Evolutionary conservation across 495 filamentous ascomycete genomes (phyloP), one percentile per base, ranked within the genome.

Genomic region (Aspergillus bertholletiae): DNA sequence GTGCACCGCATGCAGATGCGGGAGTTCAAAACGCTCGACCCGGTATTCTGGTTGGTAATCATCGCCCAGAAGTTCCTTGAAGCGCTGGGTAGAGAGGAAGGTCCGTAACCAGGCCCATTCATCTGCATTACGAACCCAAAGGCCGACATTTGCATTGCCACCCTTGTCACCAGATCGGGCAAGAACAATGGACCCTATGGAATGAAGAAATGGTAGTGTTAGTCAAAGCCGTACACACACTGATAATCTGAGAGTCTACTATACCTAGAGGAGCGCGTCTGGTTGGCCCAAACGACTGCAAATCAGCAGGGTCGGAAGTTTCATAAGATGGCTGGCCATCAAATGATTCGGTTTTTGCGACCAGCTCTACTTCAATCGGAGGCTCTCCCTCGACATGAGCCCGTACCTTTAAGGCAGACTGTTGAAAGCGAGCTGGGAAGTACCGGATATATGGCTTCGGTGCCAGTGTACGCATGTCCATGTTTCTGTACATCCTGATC

Each of bases 81-180:
- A 17, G 37, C 46, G 46, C 2, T 47, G 24, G 5, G 51, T 27
- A 0, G 66, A 62, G 40, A 71, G 12, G 28, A 65, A 66, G 7
- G 57, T 52, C 17, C 54, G 64, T 15, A 71, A 57, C 68, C 68
- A 71, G 2, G 53, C 46, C 56, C 62, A 71, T 24, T 62, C 60
- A 0, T 51, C 49, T 1, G 28, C 37, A 21, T 55, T 35, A 7
- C 56, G 59, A 13, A 67, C 64, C 47, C 62, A 69, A 23, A 71
- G 48, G 5, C 68, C 66, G 34, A 63, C 24, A 46, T 71, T 71
- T 13, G 46, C 51, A 35, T 69, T 65, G 6, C 39, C 54, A 6
- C 51, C 66, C 40, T 71, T 71, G 51, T 71, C 66, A 6, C 66
- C 66, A n/a, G 66, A 67, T 0, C 68, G 51, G 0, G 57, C 68